Base-by-base conservation (phyloP, 345 rosid genomes). In the Hibiscus syriacus region DNA sequence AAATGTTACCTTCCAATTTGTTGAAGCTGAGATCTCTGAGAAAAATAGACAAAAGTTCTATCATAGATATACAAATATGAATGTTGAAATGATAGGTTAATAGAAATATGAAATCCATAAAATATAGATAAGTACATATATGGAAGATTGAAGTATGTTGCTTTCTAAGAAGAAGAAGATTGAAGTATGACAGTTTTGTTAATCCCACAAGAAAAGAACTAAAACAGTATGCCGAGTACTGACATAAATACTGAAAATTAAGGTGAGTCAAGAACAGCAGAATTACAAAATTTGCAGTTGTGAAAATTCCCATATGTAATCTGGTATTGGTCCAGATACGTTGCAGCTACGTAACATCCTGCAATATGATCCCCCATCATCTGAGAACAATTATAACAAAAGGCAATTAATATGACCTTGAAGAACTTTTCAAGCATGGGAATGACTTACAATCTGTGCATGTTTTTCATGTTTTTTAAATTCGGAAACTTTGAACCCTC, bases 11-110 rank as follows among this genome's bases (percentile, higher is more conserved):
- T 58, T 60, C 74, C 56, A 83, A 60, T 73, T 74, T 78, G 77
- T 85, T 85, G 76, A 76, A 85, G 76, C 85, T 81, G 66, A 85
- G 77, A 78, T 85, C 89, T 70, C 89, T 85, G 72, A 7, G 52
- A 45, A 30, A 55, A 73, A 14, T 1, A 36, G 54, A 69, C 10
- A 26, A 58, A 48, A 53, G 70, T 5, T 38, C 14, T 13, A 6
- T 67, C 38, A 4, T 22, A 53, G 12, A 19, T 0, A 32, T 50
- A 20, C 16, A 23, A 53, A 53, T 23, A 52, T 20, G 12, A 50
- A 50, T 50, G 22, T 20, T 20, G 26, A 34, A 32, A 22, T 34
- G n/a, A 34, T 59, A 20, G n/a, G 9, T 34, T 19, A 59, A 17
- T 17, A 10, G 16, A 59, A 34, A 34, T 17, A 7, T 59, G 26